Conservation (phyloP, 179 eudicot genomes). For the Vitellaria paradoxa region DNA sequence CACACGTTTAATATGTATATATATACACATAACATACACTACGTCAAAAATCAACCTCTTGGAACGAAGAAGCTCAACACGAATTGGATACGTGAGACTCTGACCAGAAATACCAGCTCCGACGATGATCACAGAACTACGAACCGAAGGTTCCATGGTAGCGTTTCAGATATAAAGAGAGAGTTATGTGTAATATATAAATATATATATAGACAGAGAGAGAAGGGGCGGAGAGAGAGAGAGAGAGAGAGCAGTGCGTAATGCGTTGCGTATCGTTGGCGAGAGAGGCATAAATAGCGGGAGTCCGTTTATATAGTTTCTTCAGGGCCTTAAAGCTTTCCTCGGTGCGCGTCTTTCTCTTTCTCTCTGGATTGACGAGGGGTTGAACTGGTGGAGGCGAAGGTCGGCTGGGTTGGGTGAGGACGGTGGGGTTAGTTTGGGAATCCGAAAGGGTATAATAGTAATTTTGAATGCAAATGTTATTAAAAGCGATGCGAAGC, state of each 20-base stretch:
- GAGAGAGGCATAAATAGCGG: slow-evolving; percentile 22
- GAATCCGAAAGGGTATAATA: neutral
- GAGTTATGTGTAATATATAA: no score
- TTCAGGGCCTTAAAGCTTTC: neutral
- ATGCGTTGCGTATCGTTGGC: neutral
- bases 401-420: no score
- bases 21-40: neutral
- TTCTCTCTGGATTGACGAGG: neutral
- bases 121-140: slow-evolving; percentile 66
- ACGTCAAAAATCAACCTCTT: neutral
- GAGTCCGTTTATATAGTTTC: slow-evolving; percentile 29
- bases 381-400: neutral
- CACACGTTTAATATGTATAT: neutral
- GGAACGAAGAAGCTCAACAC: neutral
- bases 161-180: no score
- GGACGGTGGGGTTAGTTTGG: neutral
- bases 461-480: neutral
- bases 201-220: neutral
- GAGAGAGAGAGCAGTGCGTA: neutral
- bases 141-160: slow-evolving; percentile 54
- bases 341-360: neutral
- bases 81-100: neutral
- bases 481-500: neutral
- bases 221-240: no score
- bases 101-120: slow-evolving; percentile 93